Percentiles rank a stretch among this genome's conserved stretches.
Conservation (phyloP, 768 basidiomycete genomes). For the Pleurotus sapidus region DNA sequence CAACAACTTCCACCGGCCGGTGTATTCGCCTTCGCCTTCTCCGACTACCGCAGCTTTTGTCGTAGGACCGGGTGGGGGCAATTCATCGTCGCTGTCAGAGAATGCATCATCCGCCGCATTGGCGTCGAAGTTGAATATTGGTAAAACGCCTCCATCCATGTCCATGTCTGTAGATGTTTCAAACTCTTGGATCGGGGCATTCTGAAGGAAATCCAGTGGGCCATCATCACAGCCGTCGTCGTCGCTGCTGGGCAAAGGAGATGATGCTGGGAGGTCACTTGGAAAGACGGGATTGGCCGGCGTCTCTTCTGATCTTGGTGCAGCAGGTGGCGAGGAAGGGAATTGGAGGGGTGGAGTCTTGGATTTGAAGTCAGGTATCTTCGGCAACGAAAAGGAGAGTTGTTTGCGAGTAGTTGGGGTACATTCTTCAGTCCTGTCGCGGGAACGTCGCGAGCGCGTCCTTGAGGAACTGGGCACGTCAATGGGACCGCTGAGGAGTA, state of each 20-base stretch:
- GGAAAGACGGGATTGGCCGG: background rate
- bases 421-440: background rate
- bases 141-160: slow-evolving; percentile 21
- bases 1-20: slow-evolving; percentile 58
- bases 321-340: background rate
- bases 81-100: slow-evolving; percentile 29
- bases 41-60: slow-evolving; percentile 15
- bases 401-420: background rate
- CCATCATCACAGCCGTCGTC: background rate
- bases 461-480: slow-evolving; percentile 1
- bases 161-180: slow-evolving; percentile 3
- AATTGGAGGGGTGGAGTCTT: background rate
- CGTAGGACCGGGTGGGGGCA: background rate
- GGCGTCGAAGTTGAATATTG: slow-evolving; percentile 26
- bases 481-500: slow-evolving; percentile 54
- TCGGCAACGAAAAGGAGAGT: background rate
- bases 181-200: background rate
- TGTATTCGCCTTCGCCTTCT: slow-evolving; percentile 61
- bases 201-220: background rate
- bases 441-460: background rate
- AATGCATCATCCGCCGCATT: slow-evolving; percentile 4
- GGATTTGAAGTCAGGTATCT: background rate
- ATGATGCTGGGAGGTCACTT: slow-evolving; percentile 4
- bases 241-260: slow-evolving; percentile 4
- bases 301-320: background rate